phyloP scores from a whole-genome alignment of 208 protist species.

The Acanthamoeba castellanii region DNA sequence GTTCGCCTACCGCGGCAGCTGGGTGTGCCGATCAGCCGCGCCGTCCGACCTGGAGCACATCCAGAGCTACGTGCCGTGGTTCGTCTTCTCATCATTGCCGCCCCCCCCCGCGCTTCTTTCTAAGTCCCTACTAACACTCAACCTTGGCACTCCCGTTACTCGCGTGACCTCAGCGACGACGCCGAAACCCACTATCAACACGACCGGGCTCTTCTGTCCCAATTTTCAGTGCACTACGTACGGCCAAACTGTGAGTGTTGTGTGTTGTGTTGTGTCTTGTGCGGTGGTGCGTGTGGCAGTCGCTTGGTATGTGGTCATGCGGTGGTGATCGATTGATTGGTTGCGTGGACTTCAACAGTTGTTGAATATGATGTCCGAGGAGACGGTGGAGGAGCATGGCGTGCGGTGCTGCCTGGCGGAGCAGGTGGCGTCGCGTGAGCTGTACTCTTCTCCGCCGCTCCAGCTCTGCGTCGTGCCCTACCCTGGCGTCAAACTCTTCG shows the following conservation, averaged over 20 bases:
- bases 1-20: not conserved
- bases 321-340: too few species aligned
- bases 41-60: slow-evolving; percentile 46
- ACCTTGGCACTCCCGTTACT: too few species aligned
- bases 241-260: not conserved
- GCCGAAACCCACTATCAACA: not conserved
- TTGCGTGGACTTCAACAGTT: too few species aligned
- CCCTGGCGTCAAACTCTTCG: slow-evolving; percentile 19
- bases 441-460: slow-evolving; percentile 3
- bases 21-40: slow-evolving; percentile 2
- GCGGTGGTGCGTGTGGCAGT: too few species aligned
- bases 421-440: not conserved
- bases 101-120: not conserved
- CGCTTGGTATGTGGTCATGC: too few species aligned
- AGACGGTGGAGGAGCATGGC: slow-evolving; percentile 19
- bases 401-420: slow-evolving; percentile 38
- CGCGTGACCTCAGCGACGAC: too few species aligned
- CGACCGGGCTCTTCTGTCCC: not conserved
- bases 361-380: slow-evolving; percentile 40
- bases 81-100: not conserved
- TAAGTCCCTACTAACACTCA: not conserved
- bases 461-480: slow-evolving; percentile 38
- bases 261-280: not conserved
- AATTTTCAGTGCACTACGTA: not conserved
- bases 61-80: not conserved